A percentile compares a stretch with the other conserved stretches of the same genome.
Evolutionary conservation across 352 stramenopile genomes (phyloP).

Genomic region (Pythium volutum): DNA sequence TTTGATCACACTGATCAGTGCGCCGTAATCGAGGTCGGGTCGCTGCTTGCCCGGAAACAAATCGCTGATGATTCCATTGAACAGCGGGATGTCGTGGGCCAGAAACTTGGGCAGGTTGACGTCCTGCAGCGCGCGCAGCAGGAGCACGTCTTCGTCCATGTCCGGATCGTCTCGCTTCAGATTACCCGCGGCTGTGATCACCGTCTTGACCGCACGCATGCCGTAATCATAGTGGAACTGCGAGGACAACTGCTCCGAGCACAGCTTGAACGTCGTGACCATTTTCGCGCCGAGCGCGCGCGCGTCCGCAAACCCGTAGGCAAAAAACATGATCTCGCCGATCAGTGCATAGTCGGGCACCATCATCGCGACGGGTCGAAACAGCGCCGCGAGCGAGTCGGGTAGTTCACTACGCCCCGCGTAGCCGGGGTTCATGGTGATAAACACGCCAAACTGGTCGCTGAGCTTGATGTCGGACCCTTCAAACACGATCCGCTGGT

Average conservation of each 20-base stretch:
- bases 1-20: slow-evolving; percentile 89
- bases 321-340: slow-evolving; percentile 91
- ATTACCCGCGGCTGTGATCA: slow-evolving; percentile 87
- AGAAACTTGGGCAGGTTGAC: slow-evolving; percentile 96
- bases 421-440: slow-evolving; percentile 92
- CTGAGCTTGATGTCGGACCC: slow-evolving; percentile 94
- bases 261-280: slow-evolving; percentile 89
- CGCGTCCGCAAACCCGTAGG: slow-evolving; percentile 73
- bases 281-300: slow-evolving; percentile 72
- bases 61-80: slow-evolving; percentile 95
- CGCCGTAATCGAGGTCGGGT: slow-evolving; percentile 82
- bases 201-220: slow-evolving; percentile 89
- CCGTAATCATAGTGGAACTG: slow-evolving; percentile 92
- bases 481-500: slow-evolving; percentile 92
- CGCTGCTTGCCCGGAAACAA: slow-evolving; percentile 92
- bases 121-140: slow-evolving; percentile 93
- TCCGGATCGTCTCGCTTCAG: slow-evolving; percentile 91
- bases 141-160: slow-evolving; percentile 91
- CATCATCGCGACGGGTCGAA: slow-evolving; percentile 91
- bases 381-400: slow-evolving; percentile 82
- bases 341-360: slow-evolving; percentile 90
- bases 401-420: slow-evolving; percentile 84
- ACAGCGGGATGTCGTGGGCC: slow-evolving; percentile 93
- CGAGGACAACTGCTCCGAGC: slow-evolving; percentile 85
- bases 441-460: slow-evolving; percentile 89